Evolutionary conservation across 1,139 yeast genomes (phyloP).

Genomic region (Wickerhamiella infanticola): DNA sequence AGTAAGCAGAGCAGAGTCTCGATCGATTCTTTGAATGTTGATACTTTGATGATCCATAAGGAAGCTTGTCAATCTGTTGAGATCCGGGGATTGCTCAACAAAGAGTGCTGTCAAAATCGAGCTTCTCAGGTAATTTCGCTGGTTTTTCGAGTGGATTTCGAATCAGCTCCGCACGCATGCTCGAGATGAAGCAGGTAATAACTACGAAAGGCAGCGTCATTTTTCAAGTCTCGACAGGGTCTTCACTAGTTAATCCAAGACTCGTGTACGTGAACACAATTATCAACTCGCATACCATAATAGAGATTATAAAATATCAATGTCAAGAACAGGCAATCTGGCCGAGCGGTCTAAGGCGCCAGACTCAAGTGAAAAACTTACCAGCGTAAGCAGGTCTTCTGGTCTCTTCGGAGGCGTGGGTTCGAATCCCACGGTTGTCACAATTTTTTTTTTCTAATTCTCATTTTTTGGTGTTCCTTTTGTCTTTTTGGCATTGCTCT

Average conservation of each 20-base stretch:
- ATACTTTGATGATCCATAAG: too few species aligned
- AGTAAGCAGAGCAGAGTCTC: not conserved
- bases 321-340: slow-evolving; percentile 7
- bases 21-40: too few species aligned
- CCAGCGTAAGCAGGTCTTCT: slow-evolving; percentile 9
- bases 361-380: slow-evolving; percentile 11
- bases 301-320: not conserved
- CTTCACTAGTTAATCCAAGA: too few species aligned
- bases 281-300: not conserved
- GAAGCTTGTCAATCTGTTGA: too few species aligned
- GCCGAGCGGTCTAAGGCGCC: slow-evolving; percentile 15
- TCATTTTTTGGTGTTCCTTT: not conserved
- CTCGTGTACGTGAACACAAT: not conserved
- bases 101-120: too few species aligned
- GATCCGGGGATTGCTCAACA: too few species aligned
- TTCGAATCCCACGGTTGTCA: slow-evolving; percentile 14
- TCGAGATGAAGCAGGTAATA: too few species aligned
- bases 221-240: too few species aligned
- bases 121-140: too few species aligned
- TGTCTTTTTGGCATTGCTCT: not conserved
- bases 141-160: too few species aligned
- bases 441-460: not conserved
- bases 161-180: too few species aligned
- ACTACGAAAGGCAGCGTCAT: too few species aligned
- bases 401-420: slow-evolving; percentile 13